phyloP scores from a whole-genome alignment of 2,329 filamentous ascomycete species.

The Apiospora aurea region DNA sequence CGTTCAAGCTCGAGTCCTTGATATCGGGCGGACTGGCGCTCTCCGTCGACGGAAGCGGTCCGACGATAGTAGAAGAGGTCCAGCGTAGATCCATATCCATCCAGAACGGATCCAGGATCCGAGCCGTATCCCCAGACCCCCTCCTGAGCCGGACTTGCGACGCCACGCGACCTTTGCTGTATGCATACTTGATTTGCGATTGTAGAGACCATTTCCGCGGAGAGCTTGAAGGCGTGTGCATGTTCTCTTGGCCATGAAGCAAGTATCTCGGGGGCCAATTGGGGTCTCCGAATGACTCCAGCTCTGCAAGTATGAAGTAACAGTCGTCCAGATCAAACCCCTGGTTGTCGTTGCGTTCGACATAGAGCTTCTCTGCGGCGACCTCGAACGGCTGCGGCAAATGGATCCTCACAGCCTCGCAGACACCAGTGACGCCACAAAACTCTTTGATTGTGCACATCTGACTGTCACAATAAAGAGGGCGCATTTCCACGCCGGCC shows the following conservation, averaged over 20 bases:
- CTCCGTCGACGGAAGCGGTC: not conserved
- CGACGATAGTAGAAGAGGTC: slow-evolving; percentile 33
- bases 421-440: slow-evolving; percentile 54
- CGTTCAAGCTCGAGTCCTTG: slow-evolving; percentile 49
- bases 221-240: slow-evolving; percentile 34
- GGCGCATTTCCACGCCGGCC: slow-evolving; percentile 44
- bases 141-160: slow-evolving; percentile 39
- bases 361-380: slow-evolving; percentile 57
- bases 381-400: slow-evolving; percentile 58
- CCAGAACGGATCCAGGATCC: slow-evolving; percentile 32
- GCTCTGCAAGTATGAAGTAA: slow-evolving; percentile 59
- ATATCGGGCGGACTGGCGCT: slow-evolving; percentile 50
- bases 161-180: slow-evolving; percentile 40
- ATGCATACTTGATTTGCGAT: slow-evolving; percentile 38
- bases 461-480: slow-evolving; percentile 62
- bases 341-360: slow-evolving; percentile 55
- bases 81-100: slow-evolving; percentile 44
- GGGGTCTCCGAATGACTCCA: slow-evolving; percentile 57
- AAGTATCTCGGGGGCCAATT: slow-evolving; percentile 61
- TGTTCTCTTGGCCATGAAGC: slow-evolving; percentile 37
- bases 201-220: slow-evolving; percentile 40
- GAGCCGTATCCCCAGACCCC: slow-evolving; percentile 33
- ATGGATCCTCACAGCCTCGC: slow-evolving; percentile 56
- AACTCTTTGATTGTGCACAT: slow-evolving; percentile 59
- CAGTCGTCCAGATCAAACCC: slow-evolving; percentile 56